Evolutionary conservation across 805 yeast species (phyloP), one percentile per base, ranked within the genome.

Genomic region (Saturnispora besseyi): DNA sequence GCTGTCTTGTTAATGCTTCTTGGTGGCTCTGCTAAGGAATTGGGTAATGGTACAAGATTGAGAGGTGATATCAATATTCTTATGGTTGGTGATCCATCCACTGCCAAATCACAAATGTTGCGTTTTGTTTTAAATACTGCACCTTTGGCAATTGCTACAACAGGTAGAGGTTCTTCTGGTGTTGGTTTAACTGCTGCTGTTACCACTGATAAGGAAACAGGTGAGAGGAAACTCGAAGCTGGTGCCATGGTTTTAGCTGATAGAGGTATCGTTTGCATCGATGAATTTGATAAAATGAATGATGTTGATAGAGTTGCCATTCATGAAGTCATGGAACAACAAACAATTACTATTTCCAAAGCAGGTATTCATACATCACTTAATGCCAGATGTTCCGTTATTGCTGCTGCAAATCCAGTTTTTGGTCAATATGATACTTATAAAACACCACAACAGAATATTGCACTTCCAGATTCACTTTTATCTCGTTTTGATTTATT

Each of bases 241-340:
- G 99, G 99, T 75, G 99, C 99, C 3, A 91, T 93, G 97, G 99
- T 93, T 36, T 73, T 93, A 55, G 99, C 98, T 11, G 99, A 93
- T 68, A 75, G 97, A 56, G 99, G 99, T 55, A 77, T 93, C 51
- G 97, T 93, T 40, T 93, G 99, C 77, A 95, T 93, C 61, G 99
- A 93, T 74, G 99, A 93, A 73, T 93, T 93, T 63, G 99, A 91
- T 71, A 93, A 93, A 69, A 93, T 93, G 99, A 83, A 87, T 54
- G 99, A 93, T 66, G 79, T 82, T 28, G 99, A 93, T 71, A 78
- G 99, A 64, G 98, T 93, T 47, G 98, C 98, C 1, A 93, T 93
- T 62, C 99, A 93, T 69, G 99, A 93, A 76, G 99, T 93, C 45
- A 93, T 93, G 99, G 99, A 93, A 72, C 99, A 93, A 70, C 99